Conservation (phyloP, 2,329 filamentous ascomycete genomes). For the Verticillium dahliae region DNA sequence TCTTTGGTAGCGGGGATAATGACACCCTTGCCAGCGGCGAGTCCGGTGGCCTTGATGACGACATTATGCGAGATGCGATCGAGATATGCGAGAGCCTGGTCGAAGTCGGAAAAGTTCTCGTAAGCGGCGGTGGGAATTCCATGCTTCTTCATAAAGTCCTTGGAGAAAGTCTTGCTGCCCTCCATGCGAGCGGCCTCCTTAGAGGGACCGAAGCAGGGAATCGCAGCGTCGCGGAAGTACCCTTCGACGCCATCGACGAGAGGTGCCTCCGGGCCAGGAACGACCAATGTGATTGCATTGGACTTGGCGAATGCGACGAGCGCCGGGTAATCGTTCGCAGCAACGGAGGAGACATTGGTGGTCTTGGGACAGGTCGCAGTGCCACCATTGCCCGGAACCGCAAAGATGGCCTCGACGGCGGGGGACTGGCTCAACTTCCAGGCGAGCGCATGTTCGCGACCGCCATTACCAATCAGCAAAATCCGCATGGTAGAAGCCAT, state of each 20-base stretch:
- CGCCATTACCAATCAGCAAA: slow-evolving; percentile 67
- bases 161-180: slow-evolving; percentile 71
- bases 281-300: slow-evolving; percentile 57
- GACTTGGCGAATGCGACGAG: slow-evolving; percentile 57
- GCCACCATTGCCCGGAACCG: slow-evolving; percentile 60
- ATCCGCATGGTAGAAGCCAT: slow-evolving; percentile 23
- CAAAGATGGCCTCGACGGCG: slow-evolving; percentile 52
- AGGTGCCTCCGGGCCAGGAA: slow-evolving; percentile 70
- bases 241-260: slow-evolving; percentile 69
- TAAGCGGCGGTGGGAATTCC: slow-evolving; percentile 69
- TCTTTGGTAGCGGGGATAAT: slow-evolving; percentile 32
- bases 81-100: slow-evolving; percentile 54
- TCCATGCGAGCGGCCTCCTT: slow-evolving; percentile 66
- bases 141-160: slow-evolving; percentile 71
- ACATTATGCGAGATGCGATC: slow-evolving; percentile 50
- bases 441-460: slow-evolving; percentile 68
- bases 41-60: slow-evolving; percentile 69
- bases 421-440: slow-evolving; percentile 66
- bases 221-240: slow-evolving; percentile 53
- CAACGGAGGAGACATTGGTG: slow-evolving; percentile 43
- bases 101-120: slow-evolving; percentile 59
- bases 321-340: slow-evolving; percentile 52
- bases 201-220: slow-evolving; percentile 63
- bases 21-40: slow-evolving; percentile 68
- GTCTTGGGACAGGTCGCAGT: slow-evolving; percentile 49